Percentiles rank a stretch among this genome's conserved stretches.
phyloP scores from a whole-genome alignment of 129 eudicot species.

The Arctium lappa region DNA sequence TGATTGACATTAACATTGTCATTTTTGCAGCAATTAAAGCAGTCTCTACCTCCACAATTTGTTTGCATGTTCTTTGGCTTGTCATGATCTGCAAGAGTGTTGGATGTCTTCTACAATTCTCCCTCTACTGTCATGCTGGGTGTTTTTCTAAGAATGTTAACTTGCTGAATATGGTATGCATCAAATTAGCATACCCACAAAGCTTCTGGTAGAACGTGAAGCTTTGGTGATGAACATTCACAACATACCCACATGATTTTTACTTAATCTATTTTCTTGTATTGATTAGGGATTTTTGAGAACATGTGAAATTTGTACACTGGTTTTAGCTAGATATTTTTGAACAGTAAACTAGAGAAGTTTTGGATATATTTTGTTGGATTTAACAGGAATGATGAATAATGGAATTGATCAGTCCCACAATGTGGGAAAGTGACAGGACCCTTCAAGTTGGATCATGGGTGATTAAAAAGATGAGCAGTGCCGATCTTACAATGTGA shows the following conservation, averaged over 20 bases:
- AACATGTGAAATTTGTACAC: constrained; percentile 9
- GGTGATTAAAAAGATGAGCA: not conserved
- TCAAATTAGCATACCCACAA: not conserved
- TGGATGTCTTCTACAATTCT: not conserved
- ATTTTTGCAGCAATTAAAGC: constrained; percentile 7
- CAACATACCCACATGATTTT: not conserved
- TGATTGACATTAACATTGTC: not conserved
- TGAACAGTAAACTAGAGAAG: not conserved
- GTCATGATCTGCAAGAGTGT: constrained; percentile 9
- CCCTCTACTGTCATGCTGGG: not conserved
- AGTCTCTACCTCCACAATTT: constrained; percentile 17
- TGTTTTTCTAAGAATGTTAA: not conserved
- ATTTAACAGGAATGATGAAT: not conserved
- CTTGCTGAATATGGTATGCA: not conserved
- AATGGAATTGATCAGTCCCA: not conserved
- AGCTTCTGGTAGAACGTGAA: not conserved
- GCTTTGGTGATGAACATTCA: not conserved
- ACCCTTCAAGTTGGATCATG: constrained; percentile 9
- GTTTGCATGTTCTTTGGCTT: not conserved
- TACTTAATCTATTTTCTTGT: not conserved
- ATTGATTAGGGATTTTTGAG: not conserved
- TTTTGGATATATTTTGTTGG: constrained; percentile 12
- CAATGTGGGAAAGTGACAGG: constrained; percentile 6
- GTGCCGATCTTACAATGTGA: not conserved
- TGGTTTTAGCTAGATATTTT: not conserved